Base-by-base conservation (phyloP, 208 protist species). In the Crithidia fasciculata region DNA sequence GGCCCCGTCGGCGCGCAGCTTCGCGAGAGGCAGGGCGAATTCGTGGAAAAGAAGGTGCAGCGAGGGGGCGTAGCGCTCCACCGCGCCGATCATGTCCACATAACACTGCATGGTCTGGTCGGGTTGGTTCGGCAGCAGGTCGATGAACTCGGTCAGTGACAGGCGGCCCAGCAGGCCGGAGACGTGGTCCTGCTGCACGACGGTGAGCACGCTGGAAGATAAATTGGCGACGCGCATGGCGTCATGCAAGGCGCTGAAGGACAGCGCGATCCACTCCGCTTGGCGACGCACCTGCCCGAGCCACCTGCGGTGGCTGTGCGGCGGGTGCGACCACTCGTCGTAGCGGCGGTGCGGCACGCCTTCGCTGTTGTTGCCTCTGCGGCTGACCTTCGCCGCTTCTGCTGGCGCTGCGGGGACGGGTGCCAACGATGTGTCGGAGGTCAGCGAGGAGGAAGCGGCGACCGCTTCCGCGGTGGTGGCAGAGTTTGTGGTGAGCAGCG, bases 161-260 rank as follows among this genome's bases (percentile, higher is more conserved):
- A 95, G 65, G 28, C 70, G 79, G 66, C 80, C 75, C 43, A 93
- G 52, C 36, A 87, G 80, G 12, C 57, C 16, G 2, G 72, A 72
- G 44, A 80, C 78, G 54, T 70, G 71, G 28, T 92, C 86, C 63
- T 91, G 86, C 72, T 92, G 80, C 54, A 84, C 65, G 5, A 84
- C 45, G 13, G 86, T 79, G 47, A 88, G 79, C 53, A 81, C 53
- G 61, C 39, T n/a, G 7, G 50, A 63, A 6, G 61, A 28, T 10
- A 65, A 56, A 7, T 69, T 78, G 12, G 77, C 80, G 7, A 87
- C 57, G 18, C 76, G 74, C 37, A 93, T 39, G 7, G 90, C 85
- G 10, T 60, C 49, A 80, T 95, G 88, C 67, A 93, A 41, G 41
- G 90, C 90, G 69, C 82, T 91, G 72, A 95, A 80, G 49, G 90